phyloP scores from a whole-genome alignment of 106 monocot species.

The Phalaenopsis aphrodite region DNA sequence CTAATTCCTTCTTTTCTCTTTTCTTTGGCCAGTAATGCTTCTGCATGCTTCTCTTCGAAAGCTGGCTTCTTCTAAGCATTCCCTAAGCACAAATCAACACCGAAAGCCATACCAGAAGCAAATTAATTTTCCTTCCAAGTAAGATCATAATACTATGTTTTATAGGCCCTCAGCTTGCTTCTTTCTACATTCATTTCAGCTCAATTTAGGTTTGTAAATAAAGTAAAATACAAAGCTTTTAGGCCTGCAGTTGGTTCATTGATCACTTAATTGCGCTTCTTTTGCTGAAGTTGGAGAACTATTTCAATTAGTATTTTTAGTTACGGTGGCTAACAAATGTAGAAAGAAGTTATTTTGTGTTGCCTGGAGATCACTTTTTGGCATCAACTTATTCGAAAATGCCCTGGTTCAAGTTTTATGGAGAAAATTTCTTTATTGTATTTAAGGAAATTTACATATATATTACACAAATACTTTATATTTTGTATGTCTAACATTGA shows the following conservation, averaged over 20 bases:
- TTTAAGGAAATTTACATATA: no score
- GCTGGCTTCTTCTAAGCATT: conserved; percentile 39
- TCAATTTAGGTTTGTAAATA: neutral
- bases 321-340: no score
- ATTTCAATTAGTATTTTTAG: no score
- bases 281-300: no score
- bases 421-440: no score
- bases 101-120: conserved; percentile 16
- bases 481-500: no score
- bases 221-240: neutral
- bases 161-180: neutral
- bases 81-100: conserved; percentile 1
- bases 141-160: neutral
- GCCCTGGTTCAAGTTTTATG: no score
- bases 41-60: conserved; percentile 67
- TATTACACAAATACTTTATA: no score
- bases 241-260: neutral
- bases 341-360: no score
- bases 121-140: neutral
- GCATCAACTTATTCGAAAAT: no score
- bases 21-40: conserved; percentile 38
- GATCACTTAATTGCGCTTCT: neutral
- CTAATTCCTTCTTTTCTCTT: neutral
- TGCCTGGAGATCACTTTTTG: no score
- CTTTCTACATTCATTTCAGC: neutral